Conservation (phyloP, 768 basidiomycete species). For the Amanita jacksonii region DNA sequence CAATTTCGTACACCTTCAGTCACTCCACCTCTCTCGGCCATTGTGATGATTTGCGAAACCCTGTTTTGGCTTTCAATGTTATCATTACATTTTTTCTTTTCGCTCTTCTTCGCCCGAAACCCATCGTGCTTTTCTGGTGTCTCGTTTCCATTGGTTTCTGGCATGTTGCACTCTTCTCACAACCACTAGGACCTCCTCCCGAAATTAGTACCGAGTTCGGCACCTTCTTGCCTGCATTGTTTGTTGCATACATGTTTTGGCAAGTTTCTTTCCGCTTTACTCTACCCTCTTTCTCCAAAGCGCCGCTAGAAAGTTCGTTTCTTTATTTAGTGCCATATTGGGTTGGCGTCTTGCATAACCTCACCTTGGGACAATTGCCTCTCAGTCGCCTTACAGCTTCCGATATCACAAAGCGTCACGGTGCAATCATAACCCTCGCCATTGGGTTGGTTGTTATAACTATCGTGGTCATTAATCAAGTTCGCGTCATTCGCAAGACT, state of each 20-base stretch:
- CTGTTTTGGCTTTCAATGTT: slow-evolving; percentile 66
- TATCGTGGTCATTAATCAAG: slow-evolving; percentile 59
- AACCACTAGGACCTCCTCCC: slow-evolving; percentile 59
- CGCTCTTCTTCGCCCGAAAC: slow-evolving; percentile 60
- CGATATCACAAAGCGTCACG: slow-evolving; percentile 55
- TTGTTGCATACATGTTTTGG: slow-evolving; percentile 76
- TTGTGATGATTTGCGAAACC: slow-evolving; percentile 63
- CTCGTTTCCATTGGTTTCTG: slow-evolving; percentile 81
- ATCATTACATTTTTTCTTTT: slow-evolving; percentile 59
- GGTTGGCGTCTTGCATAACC: slow-evolving; percentile 67
- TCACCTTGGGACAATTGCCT: slow-evolving; percentile 63
- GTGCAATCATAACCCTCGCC: slow-evolving; percentile 59
- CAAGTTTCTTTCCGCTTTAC: slow-evolving; percentile 65
- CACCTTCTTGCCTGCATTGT: slow-evolving; percentile 69
- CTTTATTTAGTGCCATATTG: slow-evolving; percentile 74
- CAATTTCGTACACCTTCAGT: slow-evolving; percentile 54
- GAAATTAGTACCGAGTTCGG: slow-evolving; percentile 63
- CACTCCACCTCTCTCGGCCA: slow-evolving; percentile 39
- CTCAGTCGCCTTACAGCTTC: slow-evolving; percentile 65
- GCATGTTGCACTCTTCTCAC: slow-evolving; percentile 75
- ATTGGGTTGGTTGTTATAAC: slow-evolving; percentile 57
- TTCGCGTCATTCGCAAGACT: slow-evolving; percentile 75
- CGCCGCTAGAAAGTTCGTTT: slow-evolving; percentile 63
- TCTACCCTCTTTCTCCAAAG: slow-evolving; percentile 55
- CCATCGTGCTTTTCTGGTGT: slow-evolving; percentile 64